Evolutionary conservation across 73 alveolate species (phyloP).

Genomic region (Paramecium tetraurelia): DNA sequence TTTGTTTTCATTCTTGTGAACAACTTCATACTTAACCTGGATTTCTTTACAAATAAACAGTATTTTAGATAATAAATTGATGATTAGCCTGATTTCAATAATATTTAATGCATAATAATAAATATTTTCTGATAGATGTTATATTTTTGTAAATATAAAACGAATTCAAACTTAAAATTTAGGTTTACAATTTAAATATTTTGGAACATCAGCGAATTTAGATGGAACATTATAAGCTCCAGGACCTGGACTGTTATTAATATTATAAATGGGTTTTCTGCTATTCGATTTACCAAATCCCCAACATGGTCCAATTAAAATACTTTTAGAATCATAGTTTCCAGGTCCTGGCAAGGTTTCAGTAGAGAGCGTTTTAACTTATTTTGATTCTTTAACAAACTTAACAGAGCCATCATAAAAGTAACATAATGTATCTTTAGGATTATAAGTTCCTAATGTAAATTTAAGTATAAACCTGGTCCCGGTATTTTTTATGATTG

Average conservation of each 20-base stretch:
- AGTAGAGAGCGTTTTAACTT: background rate
- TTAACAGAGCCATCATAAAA: background rate
- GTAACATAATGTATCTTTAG: background rate
- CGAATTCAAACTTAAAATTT: background rate
- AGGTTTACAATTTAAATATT: constrained; percentile 20
- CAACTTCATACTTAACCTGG: no score
- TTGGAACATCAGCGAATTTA: constrained; percentile 32
- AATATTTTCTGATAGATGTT: background rate
- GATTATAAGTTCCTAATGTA: constrained; percentile 4
- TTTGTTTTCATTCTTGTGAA: no score
- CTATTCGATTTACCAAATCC: constrained; percentile 6
- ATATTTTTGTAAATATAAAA: background rate
- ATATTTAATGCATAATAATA: background rate
- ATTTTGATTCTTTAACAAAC: background rate
- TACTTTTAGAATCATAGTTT: background rate
- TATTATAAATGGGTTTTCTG: background rate
- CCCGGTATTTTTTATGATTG: background rate
- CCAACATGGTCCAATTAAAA: background rate
- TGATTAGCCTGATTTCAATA: background rate
- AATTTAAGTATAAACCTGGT: background rate
- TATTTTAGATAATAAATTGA: no score
- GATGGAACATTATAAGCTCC: constrained; percentile 23
- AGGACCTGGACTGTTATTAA: constrained; percentile 18
- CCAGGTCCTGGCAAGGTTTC: constrained; percentile 24
- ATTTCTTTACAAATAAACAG: no score